Base-by-base conservation (phyloP, 257 asterid species). In the Buddleja alternifolia region DNA sequence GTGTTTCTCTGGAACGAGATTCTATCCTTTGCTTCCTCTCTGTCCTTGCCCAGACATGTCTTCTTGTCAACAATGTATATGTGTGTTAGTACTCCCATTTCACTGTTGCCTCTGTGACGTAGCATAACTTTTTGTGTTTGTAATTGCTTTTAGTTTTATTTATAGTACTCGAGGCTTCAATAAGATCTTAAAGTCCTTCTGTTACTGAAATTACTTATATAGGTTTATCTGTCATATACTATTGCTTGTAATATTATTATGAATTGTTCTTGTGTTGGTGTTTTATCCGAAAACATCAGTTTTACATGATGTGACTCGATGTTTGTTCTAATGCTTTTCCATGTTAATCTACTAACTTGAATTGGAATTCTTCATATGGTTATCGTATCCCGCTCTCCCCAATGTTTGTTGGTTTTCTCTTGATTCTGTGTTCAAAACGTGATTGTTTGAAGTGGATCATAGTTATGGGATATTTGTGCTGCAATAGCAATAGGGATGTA, bases 211-310 rank as follows among this genome's bases (percentile, higher is more conserved):
- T 29, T 55, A 51, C 45, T 46, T n/a, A 29, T 77, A 34, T 50
- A 10, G 51, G 39, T 46, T 24, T 47, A 34, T 62, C 12, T 19
- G 60, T 51, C 42, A 17, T 60, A 40, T 60, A 48, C 19, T 29
- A 12, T 69, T 29, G 66, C 44, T 73, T 24, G 48, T 47, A 16
- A 66, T 11, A 63, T 20, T 72, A 11, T 67, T 66, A 53, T 42
- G 39, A 63, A 24, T 32, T 63, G 54, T 3, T 21, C 3, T 63
- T 58, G 9, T 48, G 69, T 20, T 24, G 41, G 51, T 66, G 45
- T 23, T 59, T 21, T 70, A 36, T 39, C 60, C 56, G 52, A n/a
- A 2, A 58, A 11, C 25, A 3, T 53, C 6, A 47, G 3, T 69
- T 63, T 65, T 45, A 65, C 34, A 5, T 29, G 34, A 1, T 29